A percentile compares a stretch with the other conserved stretches of the same genome.
Evolutionary conservation across 140 eudicot species (phyloP).

Genomic region (Oenanthe javanica): DNA sequence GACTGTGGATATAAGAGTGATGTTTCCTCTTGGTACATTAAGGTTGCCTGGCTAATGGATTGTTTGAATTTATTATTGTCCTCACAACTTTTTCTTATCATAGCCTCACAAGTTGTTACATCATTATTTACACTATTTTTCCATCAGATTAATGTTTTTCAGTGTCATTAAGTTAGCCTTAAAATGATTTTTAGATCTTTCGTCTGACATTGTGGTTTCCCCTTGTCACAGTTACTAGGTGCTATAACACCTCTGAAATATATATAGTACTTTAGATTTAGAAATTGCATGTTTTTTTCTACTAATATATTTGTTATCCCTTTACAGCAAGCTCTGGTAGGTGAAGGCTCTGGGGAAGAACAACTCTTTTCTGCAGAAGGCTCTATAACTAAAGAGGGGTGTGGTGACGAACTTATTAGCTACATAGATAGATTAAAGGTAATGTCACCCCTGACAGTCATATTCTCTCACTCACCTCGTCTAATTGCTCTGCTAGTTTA

Average conservation of each 20-base stretch:
- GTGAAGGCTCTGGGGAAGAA: slow-evolving; percentile 84
- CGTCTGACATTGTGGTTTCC: not conserved
- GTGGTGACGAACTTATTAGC: slow-evolving; percentile 47
- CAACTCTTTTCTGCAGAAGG: slow-evolving; percentile 74
- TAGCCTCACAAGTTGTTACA: not conserved
- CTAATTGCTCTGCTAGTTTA: not conserved
- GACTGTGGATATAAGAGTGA: not conserved
- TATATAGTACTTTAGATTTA: not conserved
- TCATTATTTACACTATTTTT: not conserved
- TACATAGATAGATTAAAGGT: slow-evolving; percentile 78
- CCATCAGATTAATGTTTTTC: not conserved
- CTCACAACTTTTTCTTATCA: not conserved
- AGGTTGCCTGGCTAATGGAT: not conserved
- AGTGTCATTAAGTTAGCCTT: not conserved
- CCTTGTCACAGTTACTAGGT: not conserved
- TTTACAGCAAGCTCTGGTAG: slow-evolving; percentile 86
- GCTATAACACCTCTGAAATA: not conserved
- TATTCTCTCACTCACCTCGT: not conserved
- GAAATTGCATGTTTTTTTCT: not conserved
- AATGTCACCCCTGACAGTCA: slow-evolving; percentile 7
- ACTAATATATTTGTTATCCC: slow-evolving; percentile 1
- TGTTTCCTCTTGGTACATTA: not conserved
- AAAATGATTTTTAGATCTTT: not conserved
- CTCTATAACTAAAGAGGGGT: slow-evolving; percentile 37
- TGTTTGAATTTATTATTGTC: not conserved